Conservation (phyloP, 2,329 filamentous ascomycete genomes). For the Botrytis fabae region DNA sequence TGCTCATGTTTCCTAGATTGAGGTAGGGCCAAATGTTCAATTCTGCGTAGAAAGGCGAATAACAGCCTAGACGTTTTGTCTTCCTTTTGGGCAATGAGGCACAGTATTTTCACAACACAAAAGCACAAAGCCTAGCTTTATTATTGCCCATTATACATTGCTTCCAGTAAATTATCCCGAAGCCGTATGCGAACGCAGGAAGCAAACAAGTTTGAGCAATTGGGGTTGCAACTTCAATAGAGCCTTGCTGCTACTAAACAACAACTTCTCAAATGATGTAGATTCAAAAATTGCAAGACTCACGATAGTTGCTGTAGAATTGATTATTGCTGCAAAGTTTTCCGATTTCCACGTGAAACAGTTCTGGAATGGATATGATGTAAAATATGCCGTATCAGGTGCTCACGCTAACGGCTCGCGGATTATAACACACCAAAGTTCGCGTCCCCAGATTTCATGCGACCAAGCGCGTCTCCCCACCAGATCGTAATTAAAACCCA, state of each 20-base stretch:
- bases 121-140: background rate
- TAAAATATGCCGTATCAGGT: background rate
- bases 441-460: constrained; percentile 12
- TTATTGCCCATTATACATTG: background rate
- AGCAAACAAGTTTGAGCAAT: background rate
- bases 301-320: background rate
- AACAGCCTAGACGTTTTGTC: background rate
- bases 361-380: background rate
- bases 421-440: background rate
- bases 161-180: background rate
- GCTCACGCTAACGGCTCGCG: background rate
- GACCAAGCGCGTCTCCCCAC: constrained; percentile 15
- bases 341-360: background rate
- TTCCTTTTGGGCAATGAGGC: background rate
- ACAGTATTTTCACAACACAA: background rate
- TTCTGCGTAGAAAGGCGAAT: background rate
- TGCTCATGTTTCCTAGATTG: background rate
- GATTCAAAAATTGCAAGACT: background rate
- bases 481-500: background rate
- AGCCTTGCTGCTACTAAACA: constrained; percentile 2
- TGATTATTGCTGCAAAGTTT: background rate
- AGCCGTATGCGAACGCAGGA: background rate
- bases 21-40: background rate
- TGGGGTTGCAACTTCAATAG: background rate
- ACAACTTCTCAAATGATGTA: background rate